Evolutionary conservation across 805 yeast species (phyloP), one percentile per base, ranked within the genome.

Genomic region (Hermanozyma aechmeae): DNA sequence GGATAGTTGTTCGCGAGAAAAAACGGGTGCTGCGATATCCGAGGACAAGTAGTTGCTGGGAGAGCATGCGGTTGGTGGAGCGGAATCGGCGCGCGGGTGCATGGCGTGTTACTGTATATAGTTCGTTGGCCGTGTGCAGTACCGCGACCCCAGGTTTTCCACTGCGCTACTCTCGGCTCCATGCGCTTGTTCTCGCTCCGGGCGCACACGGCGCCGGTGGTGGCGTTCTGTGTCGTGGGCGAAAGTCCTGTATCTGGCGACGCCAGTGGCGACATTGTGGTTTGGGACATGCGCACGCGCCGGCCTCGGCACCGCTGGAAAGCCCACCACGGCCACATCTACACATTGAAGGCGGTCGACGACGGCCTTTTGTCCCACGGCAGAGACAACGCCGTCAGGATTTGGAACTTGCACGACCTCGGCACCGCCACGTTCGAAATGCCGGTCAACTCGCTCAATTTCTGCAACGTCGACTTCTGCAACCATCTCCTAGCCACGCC

Each of bases 401-500:
- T 73, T 17, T 76, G 77, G 78, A 48, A 51, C 33, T 36, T 52
- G 7, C 17, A 6, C 15, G 18, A 13, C 6, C 6, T 11, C 8
- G 23, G 23, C 11, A 21, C 7, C 5, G 6, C 10, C 14, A 7
- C 24, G 28, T 48, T 58, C 1, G 64, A 68, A 12, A 60, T 79
- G 39, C 86, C 86, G 5, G 79, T 80, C 24, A 84, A 84, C 48
- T 62, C 83, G 4, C 55, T 84, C 38, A 83, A 81, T 42, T 84
- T 78, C 49, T 70, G 85, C 40, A 73, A 76, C 31, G 73, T 77
- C n/a, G 45, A 53, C 11, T 39, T 38, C 10, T 17, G 16, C 12
- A 32, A 26, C 15, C 43, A 33, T 9, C 31, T 40, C 7, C 32
- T 73, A 15, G 45, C 77, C 5, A 70, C 82, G 1, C 85, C 94